Evolutionary conservation across 495 filamentous ascomycete genomes (phyloP), one percentile per base, ranked within the genome.

Genomic region (Talaromyces ruber): DNA sequence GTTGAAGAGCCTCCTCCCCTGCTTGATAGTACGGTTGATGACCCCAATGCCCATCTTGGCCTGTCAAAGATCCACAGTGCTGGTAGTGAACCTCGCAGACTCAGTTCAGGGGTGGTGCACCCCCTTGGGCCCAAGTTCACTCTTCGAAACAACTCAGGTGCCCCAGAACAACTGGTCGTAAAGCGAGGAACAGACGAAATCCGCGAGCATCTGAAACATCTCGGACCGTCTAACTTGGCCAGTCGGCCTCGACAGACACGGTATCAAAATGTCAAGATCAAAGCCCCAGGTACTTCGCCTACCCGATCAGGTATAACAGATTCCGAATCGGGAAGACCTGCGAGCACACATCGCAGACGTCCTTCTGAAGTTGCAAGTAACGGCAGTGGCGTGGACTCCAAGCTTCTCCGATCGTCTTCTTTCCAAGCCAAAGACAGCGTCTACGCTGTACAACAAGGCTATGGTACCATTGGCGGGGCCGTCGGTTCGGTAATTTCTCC

Each of bases 201-300:
- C 61, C 82, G 82, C 54, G 85, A 92, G 65, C 93, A 97, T 63
- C 78, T 97, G 11, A 94, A 90, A 67, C 89, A 94, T 66, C 85
- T 98, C 2, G 94, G 95, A 0, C 94, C 94, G 0, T 95, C 91
- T 2, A 98, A 98, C 67, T 82, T 89, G 16, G 95, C 94, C 2
- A 90, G 84, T 58, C 84, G 89, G 37, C 94, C 94, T 3, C 86
- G 88, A 64, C 78, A 83, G 59, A 97, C 94, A 2, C 86, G 87
- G n/a, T 93, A 91, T 62, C 87, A 87, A 32, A 87, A 85, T 12
- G 92, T 98, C 57, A 97, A 97, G 73, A 93, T 96, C 73, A 97
- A 97, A 73, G 76, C 74, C 24, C 85, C 84, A 6, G 85, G 83
- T 34, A 68, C 59, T 16, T 79, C 76, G 9, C 76, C 76, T 0